Base-by-base conservation (phyloP, 2,329 filamentous ascomycete genomes). In the Fusarium vanettenii region DNA sequence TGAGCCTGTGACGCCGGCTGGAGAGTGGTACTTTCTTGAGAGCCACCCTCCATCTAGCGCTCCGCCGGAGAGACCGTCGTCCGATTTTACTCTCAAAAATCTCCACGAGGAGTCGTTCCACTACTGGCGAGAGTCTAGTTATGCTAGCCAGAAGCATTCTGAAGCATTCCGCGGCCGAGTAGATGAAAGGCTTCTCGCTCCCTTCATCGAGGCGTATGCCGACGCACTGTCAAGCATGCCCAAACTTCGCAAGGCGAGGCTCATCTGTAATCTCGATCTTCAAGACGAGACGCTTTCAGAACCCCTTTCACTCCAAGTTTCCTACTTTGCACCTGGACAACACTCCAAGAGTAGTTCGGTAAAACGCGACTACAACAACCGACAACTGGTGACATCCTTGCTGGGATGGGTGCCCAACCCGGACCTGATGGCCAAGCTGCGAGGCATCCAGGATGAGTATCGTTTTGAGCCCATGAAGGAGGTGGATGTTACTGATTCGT, bases 171-270 rank as follows among this genome's bases (percentile, higher is more conserved):
- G 67, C 9, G 39, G 35, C 4, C 25, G 11, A 10, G 57, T 43
- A 1, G 43, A 48, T 13, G 63, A 69, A 5, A 35, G 52, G n/a
- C 29, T 31, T 9, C 57, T 66, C 2, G 13, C 60, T 5, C 63
- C 67, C 4, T 43, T 69, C 22, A 39, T 69, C 14, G 67, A 66
- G 3, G 33, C 48, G 0, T 69, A 57, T 14, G 67, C 25, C 11
- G 39, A 61, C 8, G 67, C 67, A 5, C 37, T 69, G 1, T 66
- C 67, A 2, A 37, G n/a, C 7, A 69, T 69, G 67, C 67, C 67
- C 1, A 66, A 59, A 39, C 56, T 69, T 29, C 33, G 18, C n/a
- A 33, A 57, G 3, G 50, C 63, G 3, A 25, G 29, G 6, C 25
- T 69, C 20, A 35, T 45, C 13, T 69, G 56, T 14, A 22, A 66